Base-by-base conservation (phyloP, 2,329 filamentous ascomycete species). In the Stachybotrys elegans region DNA sequence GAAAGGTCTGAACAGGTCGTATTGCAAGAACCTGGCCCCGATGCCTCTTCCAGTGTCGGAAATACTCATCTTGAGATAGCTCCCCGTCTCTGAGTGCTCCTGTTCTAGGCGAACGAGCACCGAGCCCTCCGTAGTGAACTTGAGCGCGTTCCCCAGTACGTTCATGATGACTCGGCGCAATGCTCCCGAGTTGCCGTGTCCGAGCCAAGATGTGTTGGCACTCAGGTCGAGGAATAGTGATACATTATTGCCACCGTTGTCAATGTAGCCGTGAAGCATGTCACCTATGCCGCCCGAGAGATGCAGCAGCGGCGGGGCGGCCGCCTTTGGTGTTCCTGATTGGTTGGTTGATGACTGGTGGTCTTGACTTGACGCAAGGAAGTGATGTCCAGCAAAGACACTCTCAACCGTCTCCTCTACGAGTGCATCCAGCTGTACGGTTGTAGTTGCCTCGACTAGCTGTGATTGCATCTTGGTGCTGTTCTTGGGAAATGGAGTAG, bases 21-120 rank as follows among this genome's bases (percentile, higher is more conserved):
- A 73, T 17, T 74, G 69, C 11, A 86, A 62, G 49, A 79, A 88
- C 9, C 84, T 77, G 6, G 76, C 67, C 0, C 74, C 74, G 25
- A 88, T 88, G 2, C 84, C 84, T 36, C 72, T 73, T 1, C 84
- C 84, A 0, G 83, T 83, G 51, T 88, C 84, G 0, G 69, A 67
- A 2, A 88, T 74, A 0, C 68, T 75, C 6, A 82, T 52, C 1
- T 51, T 57, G 5, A 40, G 20, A n/a, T 7, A 6, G 7, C 20
- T 12, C 14, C 35, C 35, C 5, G 35, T 13, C 19, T 8, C 7
- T 19, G 31, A 34, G 7, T 21, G 17, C 21, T 37, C 35, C 35
- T 37, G 35, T 19, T n/a, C 20, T 19, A 37, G 17, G 17, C 35
- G 16, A 13, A 40, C 17, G 20, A 16, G 20, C 6, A 20, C 37